Evolutionary conservation across 1,284 basidiomycete genomes (phyloP), one percentile per base, ranked within the genome.

Genomic region (Blastosporella zonata): DNA sequence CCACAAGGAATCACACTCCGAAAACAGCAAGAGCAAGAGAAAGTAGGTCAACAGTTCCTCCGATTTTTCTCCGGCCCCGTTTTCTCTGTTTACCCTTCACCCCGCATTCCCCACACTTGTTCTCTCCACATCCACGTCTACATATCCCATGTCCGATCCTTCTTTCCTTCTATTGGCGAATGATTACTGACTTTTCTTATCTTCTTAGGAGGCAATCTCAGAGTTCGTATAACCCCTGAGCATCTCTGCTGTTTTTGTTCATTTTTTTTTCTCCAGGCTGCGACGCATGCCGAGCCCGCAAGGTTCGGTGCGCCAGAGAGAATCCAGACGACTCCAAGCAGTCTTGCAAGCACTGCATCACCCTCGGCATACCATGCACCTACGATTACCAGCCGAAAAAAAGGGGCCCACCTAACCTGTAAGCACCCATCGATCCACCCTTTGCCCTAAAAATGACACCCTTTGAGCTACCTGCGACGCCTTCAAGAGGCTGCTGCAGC

Each of bases 361-460:
- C 88, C 1, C 81, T 93, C 36, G 85, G 82, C 28, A 87, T 93
- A 48, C 79, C 84, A 10, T 93, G 90, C 65, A 93, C 90, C 0
- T 94, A 93, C 60, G 87, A 93, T 60, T 93, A 93, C 65, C 88
- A 90, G 66, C 91, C 91, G 13, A 93, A 92, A 75, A 93, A 93
- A 67, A 76, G 91, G 49, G 91, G 91, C 0, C 91, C 91, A 3
- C 91, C 90, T 1, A 93, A 93, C 66, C 73, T 93, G 88, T 93
- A 64, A 68, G 82, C 41, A 33, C 34, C 38, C 18, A 18, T 31
- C 43, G 18, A 40, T 38, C 22, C 20, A 17, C 13, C 9, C 25
- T 4, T 34, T 9, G 20, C 21, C 2, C 17, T n/a, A 23, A 18
- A 31, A 22, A 45, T 52, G 35, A 55, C 25, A 13, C 15, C 36